Conservation (phyloP, 768 basidiomycete genomes). For the Pleurotus ostreatus region DNA sequence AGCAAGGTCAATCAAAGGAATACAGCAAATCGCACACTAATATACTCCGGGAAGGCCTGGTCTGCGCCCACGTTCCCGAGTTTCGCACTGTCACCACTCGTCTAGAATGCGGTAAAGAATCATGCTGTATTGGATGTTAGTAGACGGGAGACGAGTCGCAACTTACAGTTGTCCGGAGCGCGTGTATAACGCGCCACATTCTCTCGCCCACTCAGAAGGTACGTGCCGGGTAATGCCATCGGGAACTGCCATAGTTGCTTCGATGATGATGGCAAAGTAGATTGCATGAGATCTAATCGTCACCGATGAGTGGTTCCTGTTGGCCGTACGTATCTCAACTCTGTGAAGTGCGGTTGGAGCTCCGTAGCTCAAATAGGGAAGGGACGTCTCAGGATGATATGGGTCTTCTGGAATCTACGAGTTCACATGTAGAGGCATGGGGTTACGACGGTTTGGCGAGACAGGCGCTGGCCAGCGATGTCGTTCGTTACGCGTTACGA, state of each 20-base stretch:
- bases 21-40: slow-evolving; percentile 4
- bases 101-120: neutral
- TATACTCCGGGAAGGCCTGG: neutral
- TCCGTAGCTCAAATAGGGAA: neutral
- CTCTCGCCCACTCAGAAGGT: slow-evolving; percentile 3
- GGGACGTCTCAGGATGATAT: neutral
- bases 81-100: neutral
- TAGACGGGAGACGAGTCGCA: neutral
- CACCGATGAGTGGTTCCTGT: neutral
- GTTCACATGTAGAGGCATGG: neutral
- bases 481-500: neutral
- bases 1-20: neutral
- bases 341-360: neutral
- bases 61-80: neutral
- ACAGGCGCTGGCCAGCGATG: neutral
- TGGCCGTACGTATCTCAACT: neutral
- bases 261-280: neutral
- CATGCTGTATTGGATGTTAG: too few relatives aligned
- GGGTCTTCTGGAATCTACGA: neutral
- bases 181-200: slow-evolving; percentile 5
- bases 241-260: slow-evolving; percentile 3
- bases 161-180: slow-evolving; percentile 5
- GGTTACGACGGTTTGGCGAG: too few relatives aligned
- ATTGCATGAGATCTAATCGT: neutral
- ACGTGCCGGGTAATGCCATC: neutral